phyloP scores from a whole-genome alignment of 257 asterid genomes.

The Solanum peruvianum region DNA sequence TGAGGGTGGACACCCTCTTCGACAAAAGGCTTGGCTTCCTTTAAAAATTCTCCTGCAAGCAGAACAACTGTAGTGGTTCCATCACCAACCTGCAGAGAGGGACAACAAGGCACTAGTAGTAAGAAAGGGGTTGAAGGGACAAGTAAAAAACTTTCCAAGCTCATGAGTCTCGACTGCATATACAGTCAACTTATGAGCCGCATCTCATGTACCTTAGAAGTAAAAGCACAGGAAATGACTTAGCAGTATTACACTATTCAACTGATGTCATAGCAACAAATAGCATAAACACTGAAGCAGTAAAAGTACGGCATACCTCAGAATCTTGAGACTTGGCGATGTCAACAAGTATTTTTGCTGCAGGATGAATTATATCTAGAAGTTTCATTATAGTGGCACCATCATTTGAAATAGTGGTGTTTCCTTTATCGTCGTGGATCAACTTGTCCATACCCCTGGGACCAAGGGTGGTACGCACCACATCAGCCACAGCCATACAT shows the following conservation, averaged over 20 bases:
- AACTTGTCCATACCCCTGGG: conserved; percentile 99
- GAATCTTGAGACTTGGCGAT: conserved; percentile 98
- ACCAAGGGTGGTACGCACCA: conserved; percentile 85
- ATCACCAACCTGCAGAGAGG: conserved; percentile 78
- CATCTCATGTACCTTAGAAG: not conserved
- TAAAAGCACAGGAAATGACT: not conserved
- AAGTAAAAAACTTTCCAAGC: not conserved
- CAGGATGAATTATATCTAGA: conserved; percentile 95
- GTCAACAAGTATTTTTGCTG: conserved; percentile 95
- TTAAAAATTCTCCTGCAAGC: conserved; percentile 91
- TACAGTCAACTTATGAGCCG: not conserved
- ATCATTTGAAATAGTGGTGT: conserved; percentile 91
- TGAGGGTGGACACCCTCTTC: conserved; percentile 99
- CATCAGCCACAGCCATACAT: conserved; percentile 82
- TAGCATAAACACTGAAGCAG: not conserved
- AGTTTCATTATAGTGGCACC: conserved; percentile 99
- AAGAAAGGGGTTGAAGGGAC: not conserved
- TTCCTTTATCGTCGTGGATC: conserved; percentile 99
- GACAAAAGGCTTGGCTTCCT: conserved; percentile 95
- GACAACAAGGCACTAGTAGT: not conserved
- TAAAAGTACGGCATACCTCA: conserved; percentile 40
- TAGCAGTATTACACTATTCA: not conserved
- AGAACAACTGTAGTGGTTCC: conserved; percentile 98
- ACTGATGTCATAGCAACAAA: not conserved
- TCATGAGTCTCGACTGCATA: not conserved